These are phyloP conservation scores for Rhinocladiella similis DNA, from an alignment of 2,329 filamentous ascomycete genomes.

Conservation along the genomic window DNA sequence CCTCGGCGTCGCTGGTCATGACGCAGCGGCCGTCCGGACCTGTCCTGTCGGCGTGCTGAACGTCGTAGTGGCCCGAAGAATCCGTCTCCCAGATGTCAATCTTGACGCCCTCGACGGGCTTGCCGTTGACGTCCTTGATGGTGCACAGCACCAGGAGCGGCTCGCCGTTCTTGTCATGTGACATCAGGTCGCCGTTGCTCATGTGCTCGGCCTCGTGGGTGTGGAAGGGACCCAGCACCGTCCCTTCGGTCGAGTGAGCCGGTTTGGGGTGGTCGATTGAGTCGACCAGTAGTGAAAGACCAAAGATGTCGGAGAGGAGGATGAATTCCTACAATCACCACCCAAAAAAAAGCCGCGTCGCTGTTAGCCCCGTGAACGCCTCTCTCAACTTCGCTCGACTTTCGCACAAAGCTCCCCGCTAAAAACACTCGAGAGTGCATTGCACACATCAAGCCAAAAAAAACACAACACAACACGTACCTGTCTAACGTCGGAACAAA, in stretches of 20 bases:
- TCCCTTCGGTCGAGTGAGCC: constrained; percentile 68
- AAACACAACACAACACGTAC: constrained; percentile 42
- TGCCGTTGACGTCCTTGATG: constrained; percentile 64
- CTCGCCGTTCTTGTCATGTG: constrained; percentile 67
- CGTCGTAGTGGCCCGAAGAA: constrained; percentile 76
- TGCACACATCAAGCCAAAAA: too few relatives aligned
- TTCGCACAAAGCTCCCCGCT: too few relatives aligned
- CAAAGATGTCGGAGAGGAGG: constrained; percentile 76
- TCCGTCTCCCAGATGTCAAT: constrained; percentile 88
- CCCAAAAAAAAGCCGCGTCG: too few relatives aligned
- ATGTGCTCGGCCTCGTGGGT: constrained; percentile 68
- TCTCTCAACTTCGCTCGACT: too few relatives aligned
- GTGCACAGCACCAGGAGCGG: constrained; percentile 73
- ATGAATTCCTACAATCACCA: constrained; percentile 65
- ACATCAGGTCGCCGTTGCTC: constrained; percentile 60
- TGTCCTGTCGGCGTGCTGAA: constrained; percentile 67
- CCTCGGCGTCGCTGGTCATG: constrained; percentile 67
- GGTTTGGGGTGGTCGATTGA: constrained; percentile 83
- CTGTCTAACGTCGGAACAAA: constrained; percentile 71
- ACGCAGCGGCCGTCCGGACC: constrained; percentile 72
- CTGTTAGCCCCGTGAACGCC: too few relatives aligned
- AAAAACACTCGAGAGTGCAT: too few relatives aligned
- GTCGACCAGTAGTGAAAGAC: constrained; percentile 77
- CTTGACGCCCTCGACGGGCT: constrained; percentile 64
- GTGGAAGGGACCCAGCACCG: constrained; percentile 80